Evolutionary conservation across 495 filamentous ascomycete species (phyloP), one percentile per base, ranked within the genome.

Genomic region (Aspergillus coremiiformis): DNA sequence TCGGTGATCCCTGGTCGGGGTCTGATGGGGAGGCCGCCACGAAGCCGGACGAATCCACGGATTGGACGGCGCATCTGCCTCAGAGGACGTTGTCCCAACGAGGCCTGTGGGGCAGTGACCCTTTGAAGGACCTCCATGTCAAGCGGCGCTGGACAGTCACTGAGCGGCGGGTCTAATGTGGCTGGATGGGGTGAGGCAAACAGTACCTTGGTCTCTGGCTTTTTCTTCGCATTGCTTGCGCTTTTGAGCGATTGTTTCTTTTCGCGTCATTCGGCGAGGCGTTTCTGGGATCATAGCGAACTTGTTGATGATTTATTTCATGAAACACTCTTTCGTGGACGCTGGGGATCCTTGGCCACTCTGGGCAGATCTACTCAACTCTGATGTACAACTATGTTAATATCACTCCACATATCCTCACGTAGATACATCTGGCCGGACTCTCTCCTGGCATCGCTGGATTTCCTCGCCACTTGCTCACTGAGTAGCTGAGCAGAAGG

Each of bases 121-220:
- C 60, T 10, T 24, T 67, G n/a, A 54, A 65, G n/a, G 65, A 71
- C 11, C 30, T 42, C 7, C 42, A 53, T 19, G 54, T 66, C 23
- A 66, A 67, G 42, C 67, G 73, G 27, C 66, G 73, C 46, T 76
- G 73, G 73, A 74, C 73, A 3, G 64, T 76, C 39, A 58, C 67
- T 7, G 73, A 76, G 52, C 66, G 68, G 26, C 70, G 69, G 23
- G 48, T 66, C 29, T 72, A 55, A 5, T 5, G 12, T 10, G 32
- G 11, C 12, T 30, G 27, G 27, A 8, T 27, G 8, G 24, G 4
- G 27, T 9, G 27, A 1, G 12, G 1, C 3, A 7, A 4, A 30
- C 27, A 4, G 12, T 9, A 30, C 1, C 12, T 30, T 2, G 8
- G 12, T 30, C 12, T 12, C 17, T n/a, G 12, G 2, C 15, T 41